Evolutionary conservation across 768 basidiomycete species (phyloP), one percentile per base, ranked within the genome.

Genomic region (Lentinus tigrinus): DNA sequence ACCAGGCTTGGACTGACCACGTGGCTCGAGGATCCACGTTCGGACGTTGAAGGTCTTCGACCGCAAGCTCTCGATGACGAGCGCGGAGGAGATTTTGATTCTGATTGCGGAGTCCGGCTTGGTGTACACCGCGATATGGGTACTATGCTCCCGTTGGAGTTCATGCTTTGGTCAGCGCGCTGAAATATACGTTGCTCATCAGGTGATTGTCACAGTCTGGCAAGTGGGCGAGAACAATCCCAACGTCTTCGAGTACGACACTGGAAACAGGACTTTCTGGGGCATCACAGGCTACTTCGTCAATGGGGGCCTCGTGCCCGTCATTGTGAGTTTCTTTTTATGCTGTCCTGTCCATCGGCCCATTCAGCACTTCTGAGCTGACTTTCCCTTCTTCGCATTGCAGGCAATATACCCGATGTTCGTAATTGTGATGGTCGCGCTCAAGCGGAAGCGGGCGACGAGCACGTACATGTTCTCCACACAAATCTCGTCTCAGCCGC

Each of bases 401-500:
- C n/a, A 52, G 50, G 50, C 50, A 37, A 52, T 52, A 28, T 52
- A 52, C 21, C 50, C 50, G 4, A 52, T 40, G 50, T 10, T 36
- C 14, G 40, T 52, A 19, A 52, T 52, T 14, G 37, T 52, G 14
- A 36, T 52, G 10, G 50, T 52, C n/a, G 24, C 50, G 37, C 16
- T 52, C 19, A 52, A 40, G n/a, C 21, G 27, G 50, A 36, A 27
- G 6, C 48, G 37, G 19, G 31, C 26, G 36, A 21, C 14, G 8
- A 8, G 19, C n/a, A 21, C 42, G 42, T 21, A n/a, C 42, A 19
- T 21, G 38, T 39, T 39, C 38, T 39, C 38, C 14, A 39, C 38
- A 14, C 38, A 39, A n/a, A n/a, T n/a, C n/a, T n/a, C n/a, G n/a
- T n/a, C n/a, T n/a, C n/a, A n/a, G n/a, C n/a, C n/a, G n/a, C n/a